A percentile compares a stretch with the other conserved stretches of the same genome.
Evolutionary conservation across 768 basidiomycete genomes (phyloP).

Genomic region (Artomyces pyxidatus): DNA sequence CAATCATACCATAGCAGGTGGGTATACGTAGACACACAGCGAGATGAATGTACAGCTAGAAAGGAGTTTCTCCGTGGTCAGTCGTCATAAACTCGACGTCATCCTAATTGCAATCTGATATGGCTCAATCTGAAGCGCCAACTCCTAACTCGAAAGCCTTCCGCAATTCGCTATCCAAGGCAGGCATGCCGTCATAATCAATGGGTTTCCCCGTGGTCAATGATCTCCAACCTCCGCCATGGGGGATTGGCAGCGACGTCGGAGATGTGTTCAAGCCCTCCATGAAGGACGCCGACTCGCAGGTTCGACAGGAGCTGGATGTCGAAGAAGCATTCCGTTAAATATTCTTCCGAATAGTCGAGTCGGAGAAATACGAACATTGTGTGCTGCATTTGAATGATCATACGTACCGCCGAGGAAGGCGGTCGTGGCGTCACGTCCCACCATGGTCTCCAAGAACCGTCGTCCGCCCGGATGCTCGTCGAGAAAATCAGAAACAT

Average conservation of each 20-base stretch:
- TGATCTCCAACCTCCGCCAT: conserved; percentile 2
- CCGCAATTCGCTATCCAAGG: too few relatives aligned
- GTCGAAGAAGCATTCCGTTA: background rate
- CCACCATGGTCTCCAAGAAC: conserved; percentile 50
- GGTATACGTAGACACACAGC: too few relatives aligned
- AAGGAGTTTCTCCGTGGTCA: too few relatives aligned
- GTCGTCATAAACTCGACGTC: too few relatives aligned
- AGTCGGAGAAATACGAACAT: conserved; percentile 30
- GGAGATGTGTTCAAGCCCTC: conserved; percentile 49
- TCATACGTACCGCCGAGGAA: conserved; percentile 83
- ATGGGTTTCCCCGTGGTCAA: background rate
- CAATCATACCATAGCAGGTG: too few relatives aligned
- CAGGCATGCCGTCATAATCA: too few relatives aligned
- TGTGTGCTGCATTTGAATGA: conserved; percentile 79
- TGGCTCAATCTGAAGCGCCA: too few relatives aligned
- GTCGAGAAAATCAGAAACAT: conserved; percentile 63
- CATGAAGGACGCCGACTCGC: conserved; percentile 62
- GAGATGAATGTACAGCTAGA: too few relatives aligned
- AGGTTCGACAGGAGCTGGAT: conserved; percentile 61
- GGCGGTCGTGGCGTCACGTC: conserved; percentile 77
- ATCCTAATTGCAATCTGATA: too few relatives aligned
- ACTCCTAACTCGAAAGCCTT: too few relatives aligned
- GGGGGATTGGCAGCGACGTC: conserved; percentile 4
- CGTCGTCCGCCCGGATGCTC: conserved; percentile 73
- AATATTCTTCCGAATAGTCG: background rate